Base-by-base conservation (phyloP, 2,329 filamentous ascomycete species). In the Penicillium brasilianum region DNA sequence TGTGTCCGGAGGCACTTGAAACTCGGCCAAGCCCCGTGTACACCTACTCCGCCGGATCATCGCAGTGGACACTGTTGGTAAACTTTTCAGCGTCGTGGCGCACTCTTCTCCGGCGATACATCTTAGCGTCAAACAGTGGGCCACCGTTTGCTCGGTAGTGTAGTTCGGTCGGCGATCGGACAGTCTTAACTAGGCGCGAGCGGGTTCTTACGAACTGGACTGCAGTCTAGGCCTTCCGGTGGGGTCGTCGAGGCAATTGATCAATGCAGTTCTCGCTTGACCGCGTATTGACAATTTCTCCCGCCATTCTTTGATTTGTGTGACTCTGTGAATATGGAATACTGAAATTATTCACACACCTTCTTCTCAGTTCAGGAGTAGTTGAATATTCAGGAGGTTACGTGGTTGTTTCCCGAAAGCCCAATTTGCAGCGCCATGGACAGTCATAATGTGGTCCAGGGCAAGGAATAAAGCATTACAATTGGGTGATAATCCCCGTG, bases 81-180 rank as follows among this genome's bases (percentile, higher is more conserved):
- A 50, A 59, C 50, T 59, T 55, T 59, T 36, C 48, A 28, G 48
- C 8, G 8, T 50, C 6, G 30, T 34, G 48, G 30, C 48, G 13
- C 5, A 3, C 25, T 49, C 30, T 16, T 20, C 50, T 53, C 44
- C 20, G 18, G 43, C 43, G 50, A 36, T 28, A 34, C 34, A 20
- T 43, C 44, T 44, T 32, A 39, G 57, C 30, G 30, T 50, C 48
- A 50, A 18, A 18, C 16, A 43, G 37, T 56, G 58, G 58, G 48
- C 58, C 53, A 32, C 25, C 37, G 25, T 43, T 53, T 52, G 58
- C 37, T 36, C 48, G 58, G 53, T 43, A 50, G 28, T 49, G 43
- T 34, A 55, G 51, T 59, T 59, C 25, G 39, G 50, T 59, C 50
- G 57, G 52, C 30, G 46, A 60, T 57, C 58, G 18, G 39, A 30